Base-by-base conservation (phyloP, 2,329 filamentous ascomycete genomes). In the Epichloe baconii region DNA sequence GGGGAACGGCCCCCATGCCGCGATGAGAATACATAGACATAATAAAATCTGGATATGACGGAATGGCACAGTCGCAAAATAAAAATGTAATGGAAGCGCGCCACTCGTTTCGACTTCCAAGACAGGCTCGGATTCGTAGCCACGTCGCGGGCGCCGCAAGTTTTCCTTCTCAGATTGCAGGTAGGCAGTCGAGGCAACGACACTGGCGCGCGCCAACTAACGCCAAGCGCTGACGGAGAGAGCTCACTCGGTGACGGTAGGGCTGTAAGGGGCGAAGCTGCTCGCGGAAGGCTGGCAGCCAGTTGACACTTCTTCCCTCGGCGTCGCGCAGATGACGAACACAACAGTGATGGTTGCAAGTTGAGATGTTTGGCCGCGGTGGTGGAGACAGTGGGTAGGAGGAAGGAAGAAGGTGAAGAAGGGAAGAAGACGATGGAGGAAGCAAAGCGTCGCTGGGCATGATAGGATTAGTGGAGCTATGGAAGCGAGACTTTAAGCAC, bases 1-100 rank as follows among this genome's bases (percentile, higher is more conserved):
- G 71, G 72, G 86, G 83, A 58, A 81, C 83, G 57, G 75, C 79
- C 58, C 82, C 84, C 78, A 94, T 85, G 67, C 83, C 85, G 66
- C 88, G 88, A 75, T 94, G 89, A 62, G 86, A 86, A 70, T 95
- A 95, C 88, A 96, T 95, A 51, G 79, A 81, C 79, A 82, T 82
- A 47, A 49, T 59, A 56, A 48, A 54, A 48, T 26, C 26, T 12
- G 8, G 21, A 38, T 37, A 19, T 47, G 36, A 34, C 23, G 34
- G 15, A 36, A 47, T 21, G n/a, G 49, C 23, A 34, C 36, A 46
- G 21, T 45, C 48, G 35, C 43, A 44, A 35, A 41, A 47, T 21
- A 15, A 10, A 38, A 19, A 15, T 4, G 23, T 23, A 19, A 37
- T 48, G 17, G 43, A 23, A 26, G 19, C 17, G 23, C n/a, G 11